These are phyloP conservation scores for Medicago ruthenica DNA, from an alignment of 306 rosid genomes.

Conservation along the genomic window DNA sequence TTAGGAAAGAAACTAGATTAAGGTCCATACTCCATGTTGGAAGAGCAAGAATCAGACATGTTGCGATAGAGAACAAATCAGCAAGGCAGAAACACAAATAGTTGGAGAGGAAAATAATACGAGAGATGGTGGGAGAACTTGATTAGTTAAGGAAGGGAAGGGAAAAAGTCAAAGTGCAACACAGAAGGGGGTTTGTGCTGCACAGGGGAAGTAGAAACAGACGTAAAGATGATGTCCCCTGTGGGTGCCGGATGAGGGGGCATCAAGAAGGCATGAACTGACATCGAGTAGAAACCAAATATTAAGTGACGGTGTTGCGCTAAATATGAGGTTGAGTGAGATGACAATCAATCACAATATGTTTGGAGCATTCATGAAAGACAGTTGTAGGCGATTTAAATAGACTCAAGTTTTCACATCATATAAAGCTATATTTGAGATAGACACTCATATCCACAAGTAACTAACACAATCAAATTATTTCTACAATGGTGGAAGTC, in stretches of 20 bases:
- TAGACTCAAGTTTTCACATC: no score
- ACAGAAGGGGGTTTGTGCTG: neutral
- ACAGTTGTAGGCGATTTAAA: no score
- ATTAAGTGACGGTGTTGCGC: no score
- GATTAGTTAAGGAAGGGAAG: neutral
- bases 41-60: neutral
- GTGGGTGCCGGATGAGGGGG: neutral
- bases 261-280: neutral
- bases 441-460: no score
- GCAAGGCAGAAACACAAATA: slow-evolving; percentile 2
- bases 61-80: neutral
- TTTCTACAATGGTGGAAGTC: no score
- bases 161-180: neutral
- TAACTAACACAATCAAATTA: no score
- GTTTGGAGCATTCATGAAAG: no score
- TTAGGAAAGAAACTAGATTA: neutral
- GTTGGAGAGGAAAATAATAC: no score
- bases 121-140: neutral
- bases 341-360: no score
- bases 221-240: neutral
- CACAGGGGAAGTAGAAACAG: neutral
- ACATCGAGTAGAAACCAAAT: no score
- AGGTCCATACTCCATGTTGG: slow-evolving; percentile 59
- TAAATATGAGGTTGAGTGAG: no score
- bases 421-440: no score